phyloP scores from a whole-genome alignment of 495 filamentous ascomycete species.

The Baudoinia panamericana region DNA sequence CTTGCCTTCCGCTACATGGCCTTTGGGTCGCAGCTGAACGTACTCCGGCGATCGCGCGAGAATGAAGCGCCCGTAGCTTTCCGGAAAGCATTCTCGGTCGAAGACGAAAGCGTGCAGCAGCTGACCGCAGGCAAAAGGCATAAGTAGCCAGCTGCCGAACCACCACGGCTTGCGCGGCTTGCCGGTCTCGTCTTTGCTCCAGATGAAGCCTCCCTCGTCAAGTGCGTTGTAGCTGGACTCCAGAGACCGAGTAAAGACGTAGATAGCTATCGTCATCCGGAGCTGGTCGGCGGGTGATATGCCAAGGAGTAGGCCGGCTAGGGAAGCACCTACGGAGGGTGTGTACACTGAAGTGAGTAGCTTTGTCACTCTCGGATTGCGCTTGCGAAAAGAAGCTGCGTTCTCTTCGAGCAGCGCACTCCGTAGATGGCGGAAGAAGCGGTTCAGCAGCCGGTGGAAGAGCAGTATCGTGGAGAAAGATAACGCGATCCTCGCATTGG shows the following conservation, averaged over 20 bases:
- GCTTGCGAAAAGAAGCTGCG: conserved; percentile 60
- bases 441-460: conserved; percentile 75
- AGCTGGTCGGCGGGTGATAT: conserved; percentile 66
- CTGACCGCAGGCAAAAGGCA: conserved; percentile 84
- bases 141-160: conserved; percentile 94
- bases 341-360: conserved; percentile 70
- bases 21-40: conserved; percentile 55
- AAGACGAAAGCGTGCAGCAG: conserved; percentile 85
- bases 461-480: conserved; percentile 74
- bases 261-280: conserved; percentile 67
- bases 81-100: conserved; percentile 77
- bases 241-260: conserved; percentile 59
- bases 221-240: conserved; percentile 78
- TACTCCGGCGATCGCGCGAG: conserved; percentile 64
- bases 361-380: conserved; percentile 62
- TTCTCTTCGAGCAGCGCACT: conserved; percentile 56
- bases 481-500: conserved; percentile 40
- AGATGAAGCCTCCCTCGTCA: conserved; percentile 68
- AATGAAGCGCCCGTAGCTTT: conserved; percentile 58
- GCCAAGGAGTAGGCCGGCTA: conserved; percentile 70
- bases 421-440: conserved; percentile 74
- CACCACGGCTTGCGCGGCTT: conserved; percentile 46
- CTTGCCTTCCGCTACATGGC: conserved; percentile 46
- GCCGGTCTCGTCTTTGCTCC: conserved; percentile 29
- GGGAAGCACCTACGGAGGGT: conserved; percentile 73